Base-by-base conservation (phyloP, 805 yeast species). In the Deakozyma indianensis region DNA sequence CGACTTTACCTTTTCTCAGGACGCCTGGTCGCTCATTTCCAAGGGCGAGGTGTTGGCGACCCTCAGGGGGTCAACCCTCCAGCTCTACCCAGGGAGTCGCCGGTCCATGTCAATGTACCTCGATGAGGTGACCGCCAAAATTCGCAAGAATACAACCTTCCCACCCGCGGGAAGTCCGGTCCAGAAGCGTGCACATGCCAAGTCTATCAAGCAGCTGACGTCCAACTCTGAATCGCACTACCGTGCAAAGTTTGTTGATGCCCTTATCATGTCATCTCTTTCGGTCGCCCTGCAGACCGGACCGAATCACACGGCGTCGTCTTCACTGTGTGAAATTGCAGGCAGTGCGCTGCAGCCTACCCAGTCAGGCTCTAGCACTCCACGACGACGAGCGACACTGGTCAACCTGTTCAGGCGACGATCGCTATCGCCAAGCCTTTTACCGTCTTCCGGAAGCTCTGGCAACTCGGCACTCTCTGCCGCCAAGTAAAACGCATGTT, bases 1-100 rank as follows among this genome's bases (percentile, higher is more conserved):
- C 5, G 11, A 7, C 38, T 32, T 32, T n/a, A 11, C 18, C 7
- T 32, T 32, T n/a, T 9, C 38, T 7, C 11, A 32, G 18, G 38
- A 32, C 16, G 4, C 38, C 38, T 32, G 38, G 38, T 14, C 20
- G 7, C 38, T 32, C 11, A n/a, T 32, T 20, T 32, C 38, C 38
- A 32, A 32, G 38, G 38, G 38, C 38, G 38, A 32, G 18, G 38
- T 32, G 7, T n/a, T 32, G 18, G 38, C 38, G 18, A 32, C 38
- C 7, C 11, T 32, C 20, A 14, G 38, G 5, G 38, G 38, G 16
- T 11, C 38, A 7, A 11, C 18, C 5, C 38, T 32, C 18, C 20
- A 9, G 11, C 7, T 32, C 18, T n/a, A 32, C 18, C 38, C 38
- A 4, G 38, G 16, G 18, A 32, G 18, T 20, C 11, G 38, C 11